phyloP scores from a whole-genome alignment of 2,329 filamentous ascomycete genomes.

The Fusarium brachygibbosum region DNA sequence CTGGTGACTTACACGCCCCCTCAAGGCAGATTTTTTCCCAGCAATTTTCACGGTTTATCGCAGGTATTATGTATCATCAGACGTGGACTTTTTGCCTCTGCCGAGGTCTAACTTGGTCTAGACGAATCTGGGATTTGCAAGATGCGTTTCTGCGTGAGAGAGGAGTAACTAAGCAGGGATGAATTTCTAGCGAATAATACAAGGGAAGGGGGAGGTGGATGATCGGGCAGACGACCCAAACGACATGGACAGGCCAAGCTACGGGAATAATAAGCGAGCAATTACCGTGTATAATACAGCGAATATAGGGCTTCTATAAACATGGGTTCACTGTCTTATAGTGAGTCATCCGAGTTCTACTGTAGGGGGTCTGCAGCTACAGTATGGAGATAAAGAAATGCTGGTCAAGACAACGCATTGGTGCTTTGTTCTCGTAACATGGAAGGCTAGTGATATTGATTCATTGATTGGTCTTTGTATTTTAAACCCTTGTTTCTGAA shows the following conservation, averaged over 20 bases:
- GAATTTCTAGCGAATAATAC: conserved; percentile 1
- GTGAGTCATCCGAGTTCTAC: conserved; percentile 3
- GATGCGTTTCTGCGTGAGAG: conserved; percentile 22
- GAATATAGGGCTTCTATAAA: conserved; percentile 9
- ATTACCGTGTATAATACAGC: not conserved
- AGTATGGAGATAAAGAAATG: not conserved
- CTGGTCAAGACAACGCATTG: conserved; percentile 5
- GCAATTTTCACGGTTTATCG: conserved; percentile 1
- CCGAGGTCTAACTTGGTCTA: conserved; percentile 12
- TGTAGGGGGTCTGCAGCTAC: not conserved
- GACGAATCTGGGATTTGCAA: conserved; percentile 13
- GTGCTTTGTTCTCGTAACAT: conserved; percentile 12
- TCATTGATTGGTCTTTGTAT: conserved; percentile 1
- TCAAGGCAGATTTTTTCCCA: not conserved
- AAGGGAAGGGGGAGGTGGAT: not conserved
- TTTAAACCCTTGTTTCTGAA: not conserved
- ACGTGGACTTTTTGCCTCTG: conserved; percentile 33
- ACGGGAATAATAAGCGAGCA: conserved; percentile 1
- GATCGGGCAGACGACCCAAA: not conserved
- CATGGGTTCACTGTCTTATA: conserved; percentile 1
- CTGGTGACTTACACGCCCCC: conserved; percentile 28
- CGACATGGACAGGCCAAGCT: not conserved
- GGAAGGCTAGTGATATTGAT: not conserved
- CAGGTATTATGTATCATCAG: conserved; percentile 3
- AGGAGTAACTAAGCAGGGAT: conserved; percentile 7